Base-by-base conservation (phyloP, 371 early-diverging fungal genomes). In the Mucor piriformis region DNA sequence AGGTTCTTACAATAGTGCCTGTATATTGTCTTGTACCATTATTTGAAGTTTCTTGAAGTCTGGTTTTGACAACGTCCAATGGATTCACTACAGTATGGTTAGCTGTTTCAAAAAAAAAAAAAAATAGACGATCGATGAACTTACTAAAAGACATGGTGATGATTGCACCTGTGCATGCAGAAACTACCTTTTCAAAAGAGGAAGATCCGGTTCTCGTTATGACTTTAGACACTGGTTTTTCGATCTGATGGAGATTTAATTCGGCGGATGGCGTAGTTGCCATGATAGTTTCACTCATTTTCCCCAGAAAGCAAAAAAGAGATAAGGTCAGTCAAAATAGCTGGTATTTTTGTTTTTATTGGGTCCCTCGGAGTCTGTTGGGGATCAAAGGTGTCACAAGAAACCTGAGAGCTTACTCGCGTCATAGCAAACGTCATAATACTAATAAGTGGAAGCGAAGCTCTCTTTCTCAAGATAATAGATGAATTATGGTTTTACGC, bases 41-140 rank as follows among this genome's bases (percentile, higher is more conserved):
- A 34, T 13, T 54, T 43, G 48, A 83, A 61, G 72, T 93, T 85
- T 75, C 89, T 88, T 97, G 98, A 48, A 97, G 76, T 42, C 94
- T 65, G 4, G 97, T 97, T 73, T 96, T 97, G 29, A 90, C 88
- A 11, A 96, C 95, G 71, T 98, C 97, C 16, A 98, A 74, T 0
- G 98, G 98, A 6, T 89, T 96, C 11, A 96, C 96, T 50, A 88
- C 71, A 34, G n/a, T n/a, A n/a, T n/a, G n/a, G n/a, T n/a, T n/a
- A n/a, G n/a, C n/a, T n/a, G n/a, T n/a, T 23, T 35, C 15, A 42
- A 95, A 33, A 94, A 94, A 74, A 95, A 95, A 52, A 92, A 87
- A n/a, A 95, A 94, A 16, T 43, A n/a, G 29, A 6, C 29, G 29
- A 29, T 29, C 29, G 29, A 29, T 29, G n/a, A 3, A 21, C 69